Percentiles rank a stretch among this genome's conserved stretches.
These are phyloP conservation scores for Tolypocladium amazonense DNA, from an alignment of 2,329 filamentous ascomycete species.

Conservation along the genomic window DNA sequence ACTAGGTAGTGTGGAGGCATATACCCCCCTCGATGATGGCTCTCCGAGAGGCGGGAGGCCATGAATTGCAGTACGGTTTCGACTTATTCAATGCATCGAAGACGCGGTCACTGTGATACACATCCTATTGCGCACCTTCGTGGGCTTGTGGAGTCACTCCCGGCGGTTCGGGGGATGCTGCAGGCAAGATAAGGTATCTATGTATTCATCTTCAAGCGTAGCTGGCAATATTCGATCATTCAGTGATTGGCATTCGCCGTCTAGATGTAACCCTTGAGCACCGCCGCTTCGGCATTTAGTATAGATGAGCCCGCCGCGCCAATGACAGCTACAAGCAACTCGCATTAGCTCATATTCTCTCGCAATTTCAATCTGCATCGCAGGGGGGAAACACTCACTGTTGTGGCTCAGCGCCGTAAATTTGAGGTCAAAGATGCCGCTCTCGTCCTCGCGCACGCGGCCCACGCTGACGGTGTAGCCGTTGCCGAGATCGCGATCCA, in stretches of 20 bases:
- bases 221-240: neutral
- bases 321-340: slow-evolving; percentile 55
- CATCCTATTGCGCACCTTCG: neutral
- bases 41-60: neutral
- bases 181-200: neutral
- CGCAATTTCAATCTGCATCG: neutral
- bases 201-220: neutral
- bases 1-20: neutral
- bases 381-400: slow-evolving; percentile 31
- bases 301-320: slow-evolving; percentile 95
- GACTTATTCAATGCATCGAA: neutral
- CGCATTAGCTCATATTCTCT: neutral
- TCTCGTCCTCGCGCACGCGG: slow-evolving; percentile 73
- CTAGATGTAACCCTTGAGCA: slow-evolving; percentile 77
- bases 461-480: slow-evolving; percentile 92
- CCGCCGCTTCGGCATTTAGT: slow-evolving; percentile 83
- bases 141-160: no score
- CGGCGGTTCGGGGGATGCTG: no score
- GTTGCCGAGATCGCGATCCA: slow-evolving; percentile 75
- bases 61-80: neutral
- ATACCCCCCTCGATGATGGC: slow-evolving; percentile 1
- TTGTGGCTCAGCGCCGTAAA: slow-evolving; percentile 88
- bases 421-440: slow-evolving; percentile 85
- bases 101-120: neutral
- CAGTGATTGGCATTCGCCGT: neutral